Evolutionary conservation across 495 filamentous ascomycete genomes (phyloP), one percentile per base, ranked within the genome.

Genomic region (Barbatosphaeria neglecta): DNA sequence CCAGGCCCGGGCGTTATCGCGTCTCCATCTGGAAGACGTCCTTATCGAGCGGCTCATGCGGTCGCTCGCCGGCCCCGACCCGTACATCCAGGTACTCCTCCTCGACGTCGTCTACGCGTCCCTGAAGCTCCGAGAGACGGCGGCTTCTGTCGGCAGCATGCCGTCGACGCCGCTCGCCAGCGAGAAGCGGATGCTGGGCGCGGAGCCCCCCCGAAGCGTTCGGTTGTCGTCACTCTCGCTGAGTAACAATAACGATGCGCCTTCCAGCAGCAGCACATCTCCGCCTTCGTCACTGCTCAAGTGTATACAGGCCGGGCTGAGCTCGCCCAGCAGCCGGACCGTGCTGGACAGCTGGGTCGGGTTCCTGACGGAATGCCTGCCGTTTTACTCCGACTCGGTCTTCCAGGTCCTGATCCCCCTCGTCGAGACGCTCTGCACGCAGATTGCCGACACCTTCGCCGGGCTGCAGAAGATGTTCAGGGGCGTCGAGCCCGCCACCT

Each of bases 351-450:
- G 84, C 51, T 99, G 92, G 92, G 78, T 95, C 18, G 71, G 76
- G 28, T 84, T 99, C 43, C 73, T 99, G n/a, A 75, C 79, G 17
- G 83, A 89, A 59, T 85, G 86, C 40, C 70, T 97, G 20, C 88
- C 90, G 8, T 63, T 95, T 2, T 90, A 90, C 63, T 76, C 81
- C 2, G 80, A 80, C 18, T 78, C 81, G 1, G 87, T 94, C 27
- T 97, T 95, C 55, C 87, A 95, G 55, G 84, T 89, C 43, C 62
- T 97, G 27, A 76, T 97, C 46, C 90, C 86, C 20, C 72, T 99
- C 8, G 90, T 95, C 17, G 89, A 90, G 62, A 90, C 84, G 42
- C 72, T 99, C 43, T 94, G 87, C 61, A 66, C 67, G 44, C 80
- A 94, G 55, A 82, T 95, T 16, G 74, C 67, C 37, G 63, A 64